Evolutionary conservation across 2,329 filamentous ascomycete genomes (phyloP), one percentile per base, ranked within the genome.

Genomic region (Penicillium sp.): DNA sequence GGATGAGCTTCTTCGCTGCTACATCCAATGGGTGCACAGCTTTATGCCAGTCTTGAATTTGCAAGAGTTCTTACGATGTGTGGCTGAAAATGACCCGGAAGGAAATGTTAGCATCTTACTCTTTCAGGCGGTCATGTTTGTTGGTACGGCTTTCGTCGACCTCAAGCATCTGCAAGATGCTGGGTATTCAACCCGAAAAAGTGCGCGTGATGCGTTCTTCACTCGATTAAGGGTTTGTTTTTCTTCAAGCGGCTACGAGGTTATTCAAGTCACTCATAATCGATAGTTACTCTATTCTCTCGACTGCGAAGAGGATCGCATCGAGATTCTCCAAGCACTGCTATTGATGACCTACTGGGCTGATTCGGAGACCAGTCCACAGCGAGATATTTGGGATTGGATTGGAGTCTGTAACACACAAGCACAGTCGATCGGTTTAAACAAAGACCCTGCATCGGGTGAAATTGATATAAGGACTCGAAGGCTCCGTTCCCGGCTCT

Each of bases 321-420:
- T 96, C 49, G 84, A 90, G 29, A 84, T 96, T 35, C 88, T 96
- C 25, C 92, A 96, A 75, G 87, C 89, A 9, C 80, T 96, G 8
- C 80, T 96, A 25, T 82, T 96, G 55, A 91, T 96, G 88, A 96
- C 91, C 6, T 96, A 94, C 73, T 96, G 92, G 88, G 96, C 96
- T 71, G 91, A 96, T 76, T 93, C 90, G 9, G 90, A 91, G 3
- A 91, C 96, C 72, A 90, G 94, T 43, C 68, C 70, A 69, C 90
- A 94, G 71, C 94, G 96, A 75, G 92, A 96, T 72, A 96, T 91
- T 47, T 94, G 91, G 89, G 91, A 96, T 69, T 96, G 91, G 91
- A 94, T 96, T 86, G 91, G 91, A 17, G 89, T 96, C 23, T 91
- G 91, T 41, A 93, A 93, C 55, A 94, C 90, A 5, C 81, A 94